phyloP scores from a whole-genome alignment of 371 early-diverging fungal species.

The Agmasoma carcini region DNA sequence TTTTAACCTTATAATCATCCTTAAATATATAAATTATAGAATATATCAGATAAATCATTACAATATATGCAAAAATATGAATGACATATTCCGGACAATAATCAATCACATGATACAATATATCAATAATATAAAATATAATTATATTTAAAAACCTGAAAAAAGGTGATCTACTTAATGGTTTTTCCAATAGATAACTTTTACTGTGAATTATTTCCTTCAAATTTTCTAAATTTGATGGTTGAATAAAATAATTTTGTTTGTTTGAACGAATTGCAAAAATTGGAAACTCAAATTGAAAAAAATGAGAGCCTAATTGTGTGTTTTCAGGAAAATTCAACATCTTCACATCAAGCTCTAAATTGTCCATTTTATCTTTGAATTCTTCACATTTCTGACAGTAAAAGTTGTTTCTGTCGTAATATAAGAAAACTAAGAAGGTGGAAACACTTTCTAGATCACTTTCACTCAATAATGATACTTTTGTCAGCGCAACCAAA shows the following conservation, averaged over 20 bases:
- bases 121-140: constrained; percentile 26
- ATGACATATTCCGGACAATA: constrained; percentile 19
- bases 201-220: constrained; percentile 18
- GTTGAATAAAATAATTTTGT: constrained; percentile 17
- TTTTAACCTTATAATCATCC: constrained; percentile 1
- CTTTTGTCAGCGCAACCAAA: too few relatives aligned
- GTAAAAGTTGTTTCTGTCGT: constrained; percentile 15
- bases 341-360: constrained; percentile 28
- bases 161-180: background rate
- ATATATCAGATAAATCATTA: constrained; percentile 34
- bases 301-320: constrained; percentile 23
- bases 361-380: constrained; percentile 8
- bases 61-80: constrained; percentile 2
- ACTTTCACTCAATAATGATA: too few relatives aligned
- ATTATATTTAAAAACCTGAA: constrained; percentile 8
- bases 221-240: constrained; percentile 20
- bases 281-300: constrained; percentile 31
- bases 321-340: constrained; percentile 33
- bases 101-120: constrained; percentile 10
- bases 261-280: constrained; percentile 30
- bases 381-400: constrained; percentile 35
- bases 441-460: too few relatives aligned
- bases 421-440: constrained; percentile 41
- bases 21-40: constrained; percentile 32
- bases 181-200: constrained; percentile 13